A percentile compares a stretch with the other conserved stretches of the same genome.
These are phyloP conservation scores for Sideroxylon spinosum DNA, from an alignment of 179 eudicot genomes.

Conservation along the genomic window DNA sequence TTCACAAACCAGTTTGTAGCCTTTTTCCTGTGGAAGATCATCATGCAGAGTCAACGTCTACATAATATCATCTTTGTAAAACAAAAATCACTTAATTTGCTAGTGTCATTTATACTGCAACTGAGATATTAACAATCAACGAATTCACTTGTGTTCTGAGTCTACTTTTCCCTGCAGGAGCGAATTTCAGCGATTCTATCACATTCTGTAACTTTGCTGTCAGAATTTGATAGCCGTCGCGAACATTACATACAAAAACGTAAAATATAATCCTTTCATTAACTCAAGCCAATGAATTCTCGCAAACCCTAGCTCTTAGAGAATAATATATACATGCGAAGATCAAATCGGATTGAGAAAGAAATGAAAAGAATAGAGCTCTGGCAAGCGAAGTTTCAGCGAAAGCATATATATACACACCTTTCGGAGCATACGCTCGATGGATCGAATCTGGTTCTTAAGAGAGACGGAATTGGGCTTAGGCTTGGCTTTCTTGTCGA, in stretches of 20 bases:
- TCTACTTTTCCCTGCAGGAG: background rate
- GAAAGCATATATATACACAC: conserved; percentile 14
- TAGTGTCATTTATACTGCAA: background rate
- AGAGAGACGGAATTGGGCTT: conserved; percentile 63
- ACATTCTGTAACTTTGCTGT: no score
- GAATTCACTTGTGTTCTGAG: background rate
- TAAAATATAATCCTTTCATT: background rate
- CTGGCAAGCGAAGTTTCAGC: background rate
- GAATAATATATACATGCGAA: background rate
- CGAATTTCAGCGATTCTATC: no score
- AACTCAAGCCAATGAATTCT: background rate
- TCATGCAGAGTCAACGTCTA: background rate
- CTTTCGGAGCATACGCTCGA: conserved; percentile 78
- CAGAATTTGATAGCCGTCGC: background rate
- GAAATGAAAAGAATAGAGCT: background rate
- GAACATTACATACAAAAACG: background rate
- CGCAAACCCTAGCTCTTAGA: background rate
- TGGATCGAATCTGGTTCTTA: conserved; percentile 84
- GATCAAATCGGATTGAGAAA: background rate
- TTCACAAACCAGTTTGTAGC: background rate
- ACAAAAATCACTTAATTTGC: background rate
- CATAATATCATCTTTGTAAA: background rate
- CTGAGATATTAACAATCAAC: background rate
- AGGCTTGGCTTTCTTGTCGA: conserved; percentile 43
- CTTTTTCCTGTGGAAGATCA: background rate